A percentile compares a stretch with the other conserved stretches of the same genome.
phyloP scores from a whole-genome alignment of 805 yeast species.

The Priceomyces carsonii region DNA sequence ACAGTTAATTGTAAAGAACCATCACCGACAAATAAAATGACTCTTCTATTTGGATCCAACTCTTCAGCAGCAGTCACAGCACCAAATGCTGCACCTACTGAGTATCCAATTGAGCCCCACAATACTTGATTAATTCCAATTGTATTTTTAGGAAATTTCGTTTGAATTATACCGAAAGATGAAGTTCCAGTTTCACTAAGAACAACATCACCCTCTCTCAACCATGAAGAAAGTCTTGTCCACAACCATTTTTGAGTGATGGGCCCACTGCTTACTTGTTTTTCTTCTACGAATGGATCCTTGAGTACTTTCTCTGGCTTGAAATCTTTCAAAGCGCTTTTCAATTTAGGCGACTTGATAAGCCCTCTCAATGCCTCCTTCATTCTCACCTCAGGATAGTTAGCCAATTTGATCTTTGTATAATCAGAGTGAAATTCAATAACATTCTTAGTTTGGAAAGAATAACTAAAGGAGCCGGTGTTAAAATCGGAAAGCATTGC shows the following conservation, averaged over 20 bases:
- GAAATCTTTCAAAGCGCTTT: slow-evolving; percentile 11
- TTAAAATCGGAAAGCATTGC: slow-evolving; percentile 23
- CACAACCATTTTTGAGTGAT: slow-evolving; percentile 33
- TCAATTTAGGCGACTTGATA: slow-evolving; percentile 7
- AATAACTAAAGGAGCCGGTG: slow-evolving; percentile 23
- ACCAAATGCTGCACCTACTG: slow-evolving; percentile 36
- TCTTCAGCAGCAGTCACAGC: slow-evolving; percentile 37
- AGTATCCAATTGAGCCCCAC: slow-evolving; percentile 38
- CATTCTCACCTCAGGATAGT: slow-evolving; percentile 20
- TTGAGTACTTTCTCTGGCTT: slow-evolving; percentile 13
- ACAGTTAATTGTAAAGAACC: slow-evolving; percentile 44
- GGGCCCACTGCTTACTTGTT: slow-evolving; percentile 8
- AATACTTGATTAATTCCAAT: slow-evolving; percentile 36
- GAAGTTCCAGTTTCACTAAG: slow-evolving; percentile 39
- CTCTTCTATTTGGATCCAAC: slow-evolving; percentile 32
- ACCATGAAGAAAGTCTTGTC: slow-evolving; percentile 27
- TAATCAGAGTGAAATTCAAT: slow-evolving; percentile 24
- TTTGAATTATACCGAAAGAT: slow-evolving; percentile 35
- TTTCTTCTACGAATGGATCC: slow-evolving; percentile 14
- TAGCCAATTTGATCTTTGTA: slow-evolving; percentile 17
- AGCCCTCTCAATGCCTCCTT: slow-evolving; percentile 15
- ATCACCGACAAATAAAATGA: slow-evolving; percentile 42
- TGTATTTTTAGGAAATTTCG: slow-evolving; percentile 28
- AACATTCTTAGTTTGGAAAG: slow-evolving; percentile 19
- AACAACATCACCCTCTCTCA: slow-evolving; percentile 31